phyloP scores from a whole-genome alignment of 2,329 filamentous ascomycete genomes.

The Trichoderma asperellum region DNA sequence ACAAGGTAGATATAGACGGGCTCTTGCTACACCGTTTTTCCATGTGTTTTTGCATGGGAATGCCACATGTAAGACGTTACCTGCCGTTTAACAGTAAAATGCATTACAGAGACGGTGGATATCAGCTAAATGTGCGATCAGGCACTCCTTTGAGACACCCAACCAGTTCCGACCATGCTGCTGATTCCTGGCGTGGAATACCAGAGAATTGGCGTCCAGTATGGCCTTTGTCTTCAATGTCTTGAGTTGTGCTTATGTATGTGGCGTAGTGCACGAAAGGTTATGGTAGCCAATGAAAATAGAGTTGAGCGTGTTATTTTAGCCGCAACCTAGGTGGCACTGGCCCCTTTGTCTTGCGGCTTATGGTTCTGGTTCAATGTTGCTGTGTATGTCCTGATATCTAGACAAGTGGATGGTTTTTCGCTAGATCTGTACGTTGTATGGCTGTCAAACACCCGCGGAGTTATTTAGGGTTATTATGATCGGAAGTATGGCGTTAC shows the following conservation, averaged over 20 bases:
- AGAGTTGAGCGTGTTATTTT: not conserved
- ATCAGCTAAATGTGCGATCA: constrained; percentile 8
- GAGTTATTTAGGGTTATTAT: not conserved
- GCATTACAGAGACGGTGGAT: not conserved
- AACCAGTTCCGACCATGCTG: not conserved
- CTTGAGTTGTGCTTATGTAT: not conserved
- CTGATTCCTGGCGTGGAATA: not conserved
- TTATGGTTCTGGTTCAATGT: not conserved
- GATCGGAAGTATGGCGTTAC: not conserved
- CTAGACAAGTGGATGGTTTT: not conserved
- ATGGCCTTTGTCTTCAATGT: not conserved
- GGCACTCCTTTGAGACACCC: constrained; percentile 17
- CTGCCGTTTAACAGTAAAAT: not conserved
- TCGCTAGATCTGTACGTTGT: not conserved
- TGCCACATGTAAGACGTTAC: not conserved
- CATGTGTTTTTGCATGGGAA: not conserved
- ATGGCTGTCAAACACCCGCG: not conserved
- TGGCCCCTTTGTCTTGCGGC: not conserved
- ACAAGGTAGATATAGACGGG: not conserved
- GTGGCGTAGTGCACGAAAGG: not conserved
- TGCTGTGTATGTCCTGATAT: not conserved
- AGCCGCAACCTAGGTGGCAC: not conserved
- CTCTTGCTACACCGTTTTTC: not conserved
- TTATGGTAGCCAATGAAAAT: constrained; percentile 7
- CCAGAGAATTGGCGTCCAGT: not conserved